Percentiles rank a stretch among this genome's conserved stretches.
phyloP scores from a whole-genome alignment of 352 stramenopile species.

The Pythium dissimile region DNA sequence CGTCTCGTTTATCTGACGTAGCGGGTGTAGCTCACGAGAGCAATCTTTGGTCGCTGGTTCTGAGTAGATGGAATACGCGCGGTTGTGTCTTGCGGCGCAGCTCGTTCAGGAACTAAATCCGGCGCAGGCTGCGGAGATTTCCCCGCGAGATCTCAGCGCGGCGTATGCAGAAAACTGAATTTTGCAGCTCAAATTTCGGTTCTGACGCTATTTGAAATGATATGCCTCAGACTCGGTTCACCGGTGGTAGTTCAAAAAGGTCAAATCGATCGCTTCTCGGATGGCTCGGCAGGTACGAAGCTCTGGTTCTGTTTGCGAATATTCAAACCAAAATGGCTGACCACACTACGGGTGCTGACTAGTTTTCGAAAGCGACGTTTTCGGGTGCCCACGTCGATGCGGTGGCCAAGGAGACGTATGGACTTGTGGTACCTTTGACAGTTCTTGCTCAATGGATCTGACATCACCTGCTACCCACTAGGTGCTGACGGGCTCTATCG shows the following conservation, averaged over 20 bases:
- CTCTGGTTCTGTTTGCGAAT: neutral
- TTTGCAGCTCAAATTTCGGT: too few relatives aligned
- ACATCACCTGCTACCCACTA: slow-evolving; percentile 10
- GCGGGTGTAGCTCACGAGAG: neutral
- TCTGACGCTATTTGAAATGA: neutral
- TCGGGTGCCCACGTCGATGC: slow-evolving; percentile 81
- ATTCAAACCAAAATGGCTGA: neutral
- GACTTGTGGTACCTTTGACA: neutral
- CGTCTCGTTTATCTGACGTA: too few relatives aligned
- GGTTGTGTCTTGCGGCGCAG: slow-evolving; percentile 50
- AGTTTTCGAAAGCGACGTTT: slow-evolving; percentile 60
- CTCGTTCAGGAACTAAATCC: slow-evolving; percentile 48
- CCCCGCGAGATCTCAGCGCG: slow-evolving; percentile 43
- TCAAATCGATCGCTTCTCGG: slow-evolving; percentile 68
- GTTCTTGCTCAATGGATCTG: neutral
- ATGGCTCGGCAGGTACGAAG: slow-evolving; percentile 57
- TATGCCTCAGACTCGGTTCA: slow-evolving; percentile 49
- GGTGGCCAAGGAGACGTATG: slow-evolving; percentile 90
- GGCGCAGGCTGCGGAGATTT: slow-evolving; percentile 43
- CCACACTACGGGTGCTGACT: neutral
- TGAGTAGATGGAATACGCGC: slow-evolving; percentile 88
- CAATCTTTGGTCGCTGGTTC: neutral
- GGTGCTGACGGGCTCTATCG: slow-evolving; percentile 80
- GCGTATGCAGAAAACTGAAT: slow-evolving; percentile 41
- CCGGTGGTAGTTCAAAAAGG: slow-evolving; percentile 88